phyloP scores from a whole-genome alignment of 1,139 yeast species.

The Debaryomycetaceae sp. region DNA sequence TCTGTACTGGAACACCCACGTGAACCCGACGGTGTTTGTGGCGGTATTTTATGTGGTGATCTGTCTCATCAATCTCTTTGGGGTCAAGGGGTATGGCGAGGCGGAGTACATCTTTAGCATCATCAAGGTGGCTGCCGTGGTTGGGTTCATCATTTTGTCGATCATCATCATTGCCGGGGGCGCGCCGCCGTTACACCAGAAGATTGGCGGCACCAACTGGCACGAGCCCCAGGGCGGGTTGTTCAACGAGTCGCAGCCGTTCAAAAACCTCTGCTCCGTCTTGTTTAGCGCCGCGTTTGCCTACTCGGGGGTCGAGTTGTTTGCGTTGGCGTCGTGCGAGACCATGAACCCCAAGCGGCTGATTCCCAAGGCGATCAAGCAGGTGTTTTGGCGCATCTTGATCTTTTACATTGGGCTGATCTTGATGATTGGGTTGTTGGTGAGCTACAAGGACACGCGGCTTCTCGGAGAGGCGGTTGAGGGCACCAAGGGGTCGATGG shows the following conservation, averaged over 20 bases:
- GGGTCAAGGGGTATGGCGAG: conserved; percentile 35
- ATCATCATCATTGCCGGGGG: conserved; percentile 29
- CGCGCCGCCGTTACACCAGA: conserved; percentile 21
- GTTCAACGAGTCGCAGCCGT: conserved; percentile 24
- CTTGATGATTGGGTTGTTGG: conserved; percentile 29
- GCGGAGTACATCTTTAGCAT: conserved; percentile 28
- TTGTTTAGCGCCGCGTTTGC: conserved; percentile 23
- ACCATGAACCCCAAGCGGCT: conserved; percentile 29
- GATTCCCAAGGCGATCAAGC: conserved; percentile 31
- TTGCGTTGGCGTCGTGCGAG: conserved; percentile 36
- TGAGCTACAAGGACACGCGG: conserved; percentile 21
- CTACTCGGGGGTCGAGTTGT: conserved; percentile 24
- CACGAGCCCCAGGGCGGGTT: conserved; percentile 28
- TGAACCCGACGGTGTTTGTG: conserved; percentile 29
- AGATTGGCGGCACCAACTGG: conserved; percentile 32
- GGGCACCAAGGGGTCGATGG: conserved; percentile 10
- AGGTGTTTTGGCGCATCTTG: conserved; percentile 31
- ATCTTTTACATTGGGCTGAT: conserved; percentile 28
- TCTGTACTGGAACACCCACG: conserved; percentile 23
- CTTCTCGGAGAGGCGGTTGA: conserved; percentile 14
- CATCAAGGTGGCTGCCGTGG: conserved; percentile 28
- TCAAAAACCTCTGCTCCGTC: conserved; percentile 21
- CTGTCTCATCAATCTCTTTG: conserved; percentile 27
- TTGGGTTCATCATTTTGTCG: conserved; percentile 27
- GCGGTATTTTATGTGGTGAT: conserved; percentile 28